Conservation (phyloP, 2,329 filamentous ascomycete species). For the Chrysosporium queenslandicum region DNA sequence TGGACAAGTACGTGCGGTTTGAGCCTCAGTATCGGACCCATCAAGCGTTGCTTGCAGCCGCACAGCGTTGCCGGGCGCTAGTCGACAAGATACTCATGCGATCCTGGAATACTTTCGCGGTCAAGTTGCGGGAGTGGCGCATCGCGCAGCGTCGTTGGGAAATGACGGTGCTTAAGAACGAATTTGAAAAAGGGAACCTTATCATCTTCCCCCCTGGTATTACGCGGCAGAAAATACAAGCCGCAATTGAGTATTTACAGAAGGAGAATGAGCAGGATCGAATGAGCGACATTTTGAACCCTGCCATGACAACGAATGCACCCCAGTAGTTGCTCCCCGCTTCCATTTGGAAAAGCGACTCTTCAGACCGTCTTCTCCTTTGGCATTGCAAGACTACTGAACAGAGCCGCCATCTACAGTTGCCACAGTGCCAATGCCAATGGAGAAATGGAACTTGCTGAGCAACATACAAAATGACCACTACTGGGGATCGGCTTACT, state of each 20-base stretch:
- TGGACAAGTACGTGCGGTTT: not conserved
- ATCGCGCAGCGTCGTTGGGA: not conserved
- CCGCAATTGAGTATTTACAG: too few relatives aligned
- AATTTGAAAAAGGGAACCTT: not conserved
- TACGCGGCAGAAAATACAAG: too few relatives aligned
- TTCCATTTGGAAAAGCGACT: not conserved
- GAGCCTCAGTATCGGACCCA: not conserved
- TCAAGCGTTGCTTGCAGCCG: not conserved
- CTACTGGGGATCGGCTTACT: too few relatives aligned
- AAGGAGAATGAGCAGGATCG: not conserved
- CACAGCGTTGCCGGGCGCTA: not conserved
- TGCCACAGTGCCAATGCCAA: too few relatives aligned
- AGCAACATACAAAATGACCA: too few relatives aligned
- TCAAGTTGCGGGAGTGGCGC: too few relatives aligned
- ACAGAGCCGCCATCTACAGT: too few relatives aligned
- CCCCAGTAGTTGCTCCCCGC: too few relatives aligned
- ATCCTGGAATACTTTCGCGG: too few relatives aligned
- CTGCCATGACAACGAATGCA: not conserved
- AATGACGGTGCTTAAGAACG: not conserved
- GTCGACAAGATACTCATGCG: not conserved
- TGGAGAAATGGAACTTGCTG: too few relatives aligned
- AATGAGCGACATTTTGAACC: not conserved
- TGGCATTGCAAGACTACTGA: too few relatives aligned
- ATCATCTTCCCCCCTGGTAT: slow-evolving; percentile 4
- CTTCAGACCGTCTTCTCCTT: too few relatives aligned